phyloP scores from a whole-genome alignment of 176 grass and related monocot genomes.

The Oryza officinalis region DNA sequence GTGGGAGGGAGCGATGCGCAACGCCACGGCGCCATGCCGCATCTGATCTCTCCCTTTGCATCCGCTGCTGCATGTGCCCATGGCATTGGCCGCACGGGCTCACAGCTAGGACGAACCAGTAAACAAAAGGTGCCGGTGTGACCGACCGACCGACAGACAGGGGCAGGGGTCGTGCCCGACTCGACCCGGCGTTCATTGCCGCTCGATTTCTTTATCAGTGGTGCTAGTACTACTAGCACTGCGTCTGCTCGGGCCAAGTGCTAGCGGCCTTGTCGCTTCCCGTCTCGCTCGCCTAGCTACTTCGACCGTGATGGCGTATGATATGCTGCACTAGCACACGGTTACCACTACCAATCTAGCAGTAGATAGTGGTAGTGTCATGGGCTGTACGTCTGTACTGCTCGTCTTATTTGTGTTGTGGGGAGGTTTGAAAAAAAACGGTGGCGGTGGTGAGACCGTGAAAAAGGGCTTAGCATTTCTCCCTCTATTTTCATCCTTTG shows the following conservation, averaged over 20 bases:
- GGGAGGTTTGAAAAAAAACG: not conserved
- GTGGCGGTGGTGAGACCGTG: not conserved
- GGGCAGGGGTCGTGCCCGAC: conserved; percentile 43
- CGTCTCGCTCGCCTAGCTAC: not conserved
- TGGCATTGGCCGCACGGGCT: not conserved
- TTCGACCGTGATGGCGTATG: not conserved
- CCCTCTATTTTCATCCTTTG: not conserved
- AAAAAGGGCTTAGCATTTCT: not conserved
- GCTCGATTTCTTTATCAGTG: not conserved
- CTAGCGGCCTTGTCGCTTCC: conserved; percentile 31
- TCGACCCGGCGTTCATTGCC: conserved; percentile 27
- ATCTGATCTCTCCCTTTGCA: not conserved
- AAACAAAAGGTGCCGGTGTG: not conserved
- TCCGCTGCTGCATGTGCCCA: not conserved
- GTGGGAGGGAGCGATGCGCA: not conserved
- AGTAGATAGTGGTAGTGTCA: not conserved
- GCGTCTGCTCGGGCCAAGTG: not conserved
- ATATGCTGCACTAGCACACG: not conserved
- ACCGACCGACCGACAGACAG: conserved; percentile 1
- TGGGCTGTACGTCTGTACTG: not conserved
- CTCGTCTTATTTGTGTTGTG: not conserved
- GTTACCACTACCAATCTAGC: not conserved
- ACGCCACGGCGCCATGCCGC: not conserved
- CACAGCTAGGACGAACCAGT: not conserved
- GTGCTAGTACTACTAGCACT: not conserved